Evolutionary conservation across 1,139 yeast species (phyloP).

Genomic region (Saccharomycopsis hybrid): DNA sequence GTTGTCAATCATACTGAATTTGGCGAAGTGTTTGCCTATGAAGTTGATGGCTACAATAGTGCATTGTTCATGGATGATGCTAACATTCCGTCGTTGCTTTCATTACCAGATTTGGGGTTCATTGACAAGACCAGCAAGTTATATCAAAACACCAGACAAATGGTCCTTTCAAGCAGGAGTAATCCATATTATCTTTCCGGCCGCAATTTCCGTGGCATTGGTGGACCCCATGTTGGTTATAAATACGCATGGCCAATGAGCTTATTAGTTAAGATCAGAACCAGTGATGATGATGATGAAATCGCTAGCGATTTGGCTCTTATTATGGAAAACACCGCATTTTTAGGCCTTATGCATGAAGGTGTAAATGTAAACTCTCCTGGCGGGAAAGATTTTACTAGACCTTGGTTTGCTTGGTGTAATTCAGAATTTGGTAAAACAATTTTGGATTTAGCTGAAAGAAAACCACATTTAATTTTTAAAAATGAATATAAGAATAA

Average conservation of each 20-base stretch:
- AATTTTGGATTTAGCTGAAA: conserved; percentile 61
- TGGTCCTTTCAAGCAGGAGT: conserved; percentile 63
- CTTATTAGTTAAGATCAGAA: conserved; percentile 62
- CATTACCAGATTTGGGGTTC: conserved; percentile 79
- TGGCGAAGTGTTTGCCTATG: conserved; percentile 82
- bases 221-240: conserved; percentile 88
- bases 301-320: conserved; percentile 44
- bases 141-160: conserved; percentile 71
- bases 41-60: conserved; percentile 84
- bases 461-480: conserved; percentile 71
- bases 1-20: conserved; percentile 57
- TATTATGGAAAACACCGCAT: conserved; percentile 58
- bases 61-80: conserved; percentile 82
- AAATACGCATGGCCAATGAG: conserved; percentile 91
- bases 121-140: conserved; percentile 44
- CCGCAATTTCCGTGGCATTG: conserved; percentile 60
- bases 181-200: conserved; percentile 77
- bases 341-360: conserved; percentile 81
- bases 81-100: conserved; percentile 73
- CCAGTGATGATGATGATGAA: conserved; percentile 66
- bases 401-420: conserved; percentile 95
- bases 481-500: conserved; percentile 33
- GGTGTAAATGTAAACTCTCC: conserved; percentile 60
- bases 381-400: conserved; percentile 44
- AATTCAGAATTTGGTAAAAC: conserved; percentile 88